These are phyloP conservation scores for Chlorella sorokiniana DNA, from an alignment of 139 green algal species.

Conservation along the genomic window DNA sequence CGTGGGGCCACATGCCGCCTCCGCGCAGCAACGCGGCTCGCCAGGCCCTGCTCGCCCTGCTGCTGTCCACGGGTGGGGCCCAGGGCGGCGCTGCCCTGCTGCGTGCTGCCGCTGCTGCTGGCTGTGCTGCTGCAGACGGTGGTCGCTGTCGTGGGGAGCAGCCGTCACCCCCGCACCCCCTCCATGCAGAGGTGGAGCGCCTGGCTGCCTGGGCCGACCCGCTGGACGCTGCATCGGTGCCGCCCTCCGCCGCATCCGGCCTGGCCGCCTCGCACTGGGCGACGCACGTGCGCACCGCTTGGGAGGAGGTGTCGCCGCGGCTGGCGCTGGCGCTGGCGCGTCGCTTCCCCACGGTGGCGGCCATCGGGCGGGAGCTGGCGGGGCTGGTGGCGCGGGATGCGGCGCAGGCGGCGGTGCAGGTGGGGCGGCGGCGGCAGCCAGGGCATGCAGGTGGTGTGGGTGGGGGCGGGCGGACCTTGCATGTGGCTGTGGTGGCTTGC, in stretches of 20 bases:
- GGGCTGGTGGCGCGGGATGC: conserved; percentile 55
- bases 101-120: neutral
- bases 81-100: neutral
- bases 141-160: too few relatives aligned
- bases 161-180: conserved; percentile 9
- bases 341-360: conserved; percentile 11
- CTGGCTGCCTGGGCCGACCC: conserved; percentile 57
- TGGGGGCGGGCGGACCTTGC: neutral
- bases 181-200: conserved; percentile 57
- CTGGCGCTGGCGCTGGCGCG: conserved; percentile 56
- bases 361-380: conserved; percentile 43
- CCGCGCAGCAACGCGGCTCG: conserved; percentile 18
- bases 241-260: conserved; percentile 10
- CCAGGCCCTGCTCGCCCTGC: conserved; percentile 33
- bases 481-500: neutral
- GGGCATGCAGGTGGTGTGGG: neutral
- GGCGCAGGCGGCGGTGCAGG: conserved; percentile 26
- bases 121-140: too few relatives aligned
- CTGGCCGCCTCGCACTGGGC: conserved; percentile 39
- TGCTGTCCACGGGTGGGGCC: conserved; percentile 25
- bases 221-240: conserved; percentile 11
- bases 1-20: conserved; percentile 45
- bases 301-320: conserved; percentile 60
- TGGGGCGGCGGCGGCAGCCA: neutral
- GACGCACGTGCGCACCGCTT: conserved; percentile 52